These are phyloP conservation scores for Talaromyces sp. DNA, from an alignment of 2,329 filamentous ascomycete species.

Conservation along the genomic window DNA sequence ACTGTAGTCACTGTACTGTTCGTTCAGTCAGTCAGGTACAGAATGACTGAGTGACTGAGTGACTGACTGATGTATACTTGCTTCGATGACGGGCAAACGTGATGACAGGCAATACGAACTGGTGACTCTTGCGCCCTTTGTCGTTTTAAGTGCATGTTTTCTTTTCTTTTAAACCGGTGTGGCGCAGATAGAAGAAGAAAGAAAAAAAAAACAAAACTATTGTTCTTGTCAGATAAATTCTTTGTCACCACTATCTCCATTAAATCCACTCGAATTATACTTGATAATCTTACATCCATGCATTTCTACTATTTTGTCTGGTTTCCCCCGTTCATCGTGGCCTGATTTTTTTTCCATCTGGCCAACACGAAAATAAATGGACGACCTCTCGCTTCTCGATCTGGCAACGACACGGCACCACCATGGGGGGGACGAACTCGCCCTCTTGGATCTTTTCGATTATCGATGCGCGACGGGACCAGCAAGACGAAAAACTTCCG, in stretches of 20 bases:
- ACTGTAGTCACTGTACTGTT: too few species aligned
- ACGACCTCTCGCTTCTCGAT: not conserved
- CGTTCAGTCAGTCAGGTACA: not conserved
- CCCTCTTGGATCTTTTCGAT: constrained; percentile 11
- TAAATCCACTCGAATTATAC: too few species aligned
- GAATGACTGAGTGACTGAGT: not conserved
- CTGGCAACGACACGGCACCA: not conserved
- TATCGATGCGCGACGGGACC: constrained; percentile 7
- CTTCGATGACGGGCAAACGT: not conserved
- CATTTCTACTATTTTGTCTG: constrained; percentile 12
- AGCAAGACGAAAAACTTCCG: constrained; percentile 4
- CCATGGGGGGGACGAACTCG: not conserved
- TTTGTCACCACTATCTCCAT: too few species aligned
- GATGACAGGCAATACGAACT: not conserved
- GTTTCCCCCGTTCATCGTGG: constrained; percentile 11
- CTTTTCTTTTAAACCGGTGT: too few species aligned
- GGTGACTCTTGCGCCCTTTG: too few species aligned
- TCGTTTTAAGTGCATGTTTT: too few species aligned
- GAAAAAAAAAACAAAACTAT: too few species aligned
- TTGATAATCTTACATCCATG: not conserved
- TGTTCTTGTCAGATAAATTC: too few species aligned
- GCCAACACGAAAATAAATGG: not conserved
- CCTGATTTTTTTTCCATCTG: not conserved
- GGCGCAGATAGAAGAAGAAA: too few species aligned
- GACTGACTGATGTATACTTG: too few species aligned